Percentiles rank a stretch among this genome's conserved stretches.
Evolutionary conservation across 176 grass and related monocot species (phyloP).

Genomic region (Tillandsia fasciculata): DNA sequence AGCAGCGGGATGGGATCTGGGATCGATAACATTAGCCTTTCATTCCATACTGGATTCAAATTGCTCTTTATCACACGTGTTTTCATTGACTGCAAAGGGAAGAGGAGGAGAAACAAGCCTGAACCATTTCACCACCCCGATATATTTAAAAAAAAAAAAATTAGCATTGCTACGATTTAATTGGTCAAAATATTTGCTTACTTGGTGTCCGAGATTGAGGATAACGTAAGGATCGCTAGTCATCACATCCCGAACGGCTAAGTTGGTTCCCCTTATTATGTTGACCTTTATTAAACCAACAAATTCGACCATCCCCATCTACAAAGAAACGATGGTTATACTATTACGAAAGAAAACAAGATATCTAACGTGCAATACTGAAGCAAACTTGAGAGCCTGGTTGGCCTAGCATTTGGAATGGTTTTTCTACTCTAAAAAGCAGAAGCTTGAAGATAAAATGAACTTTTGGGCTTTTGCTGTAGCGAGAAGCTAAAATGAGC

Average conservation of each 20-base stretch:
- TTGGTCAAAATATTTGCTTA: constrained; percentile 12
- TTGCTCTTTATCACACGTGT: constrained; percentile 89
- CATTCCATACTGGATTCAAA: constrained; percentile 90
- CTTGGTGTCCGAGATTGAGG: constrained; percentile 84
- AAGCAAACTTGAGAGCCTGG: neutral
- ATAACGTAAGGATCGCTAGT: constrained; percentile 93
- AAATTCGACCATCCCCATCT: constrained; percentile 94
- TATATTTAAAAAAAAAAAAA: neutral
- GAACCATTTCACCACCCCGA: neutral
- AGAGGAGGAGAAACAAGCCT: constrained; percentile 5
- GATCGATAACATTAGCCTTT: constrained; percentile 72
- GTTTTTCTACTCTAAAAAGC: too few species aligned
- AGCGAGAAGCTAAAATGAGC: neutral
- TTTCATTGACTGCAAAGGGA: constrained; percentile 67
- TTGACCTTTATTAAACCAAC: constrained; percentile 82
- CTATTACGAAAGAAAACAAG: neutral
- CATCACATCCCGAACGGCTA: constrained; percentile 82
- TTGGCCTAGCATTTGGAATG: too few species aligned
- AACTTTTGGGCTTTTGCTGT: too few species aligned
- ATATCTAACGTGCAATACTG: neutral
- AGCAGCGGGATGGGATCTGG: constrained; percentile 63
- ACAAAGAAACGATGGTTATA: constrained; percentile 8
- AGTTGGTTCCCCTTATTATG: constrained; percentile 71
- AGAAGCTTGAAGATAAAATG: too few species aligned
- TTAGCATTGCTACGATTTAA: neutral